Evolutionary conservation across 2,329 filamentous ascomycete genomes (phyloP), one percentile per base, ranked within the genome.

Genomic region (Pseudopithomyces maydicus): DNA sequence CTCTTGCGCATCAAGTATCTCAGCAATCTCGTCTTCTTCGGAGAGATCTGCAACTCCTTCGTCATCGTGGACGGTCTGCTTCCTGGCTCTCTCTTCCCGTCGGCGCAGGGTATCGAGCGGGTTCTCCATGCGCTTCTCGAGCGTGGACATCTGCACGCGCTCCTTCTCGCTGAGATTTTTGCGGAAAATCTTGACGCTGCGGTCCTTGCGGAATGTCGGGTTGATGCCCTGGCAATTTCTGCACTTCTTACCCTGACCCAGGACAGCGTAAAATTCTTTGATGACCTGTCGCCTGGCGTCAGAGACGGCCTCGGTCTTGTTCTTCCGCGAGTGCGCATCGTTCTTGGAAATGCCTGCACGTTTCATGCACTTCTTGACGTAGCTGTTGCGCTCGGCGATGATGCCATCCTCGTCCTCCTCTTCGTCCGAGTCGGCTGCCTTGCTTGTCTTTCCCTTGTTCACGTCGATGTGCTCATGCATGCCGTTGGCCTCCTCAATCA

Each of bases 121-220:
- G 71, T 95, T 91, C 50, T 84, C 83, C 35, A 86, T 81, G 66
- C 87, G 88, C 71, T 92, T 85, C 53, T 86, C 84, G 46, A 77
- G 76, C 64, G 90, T 86, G 2, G 87, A 84, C 90, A 96, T 96
- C 59, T 89, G 87, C 41, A 87, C 84, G 72, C 88, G 87, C 35
- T 95, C 88, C 74, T 96, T 96, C 45, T 83, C 77, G 45, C 83
- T 85, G 55, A 97, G 79, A 1, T 90, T 82, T 71, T 90, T 95
- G 72, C 94, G 89, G 76, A 98, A 99, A 52, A 99, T 92, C 77
- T 98, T 99, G 71, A 93, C 90, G 68, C 88, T 95, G 42, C 90
- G 85, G 69, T 99, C 94, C 74, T 96, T 97, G 66, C 94, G 88
- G 77, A 91, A 98, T 2, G 82, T 82, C 11, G 92, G 93, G 52